Evolutionary conservation across 2,329 filamentous ascomycete species (phyloP).

Genomic region (Raffaelea arxii): DNA sequence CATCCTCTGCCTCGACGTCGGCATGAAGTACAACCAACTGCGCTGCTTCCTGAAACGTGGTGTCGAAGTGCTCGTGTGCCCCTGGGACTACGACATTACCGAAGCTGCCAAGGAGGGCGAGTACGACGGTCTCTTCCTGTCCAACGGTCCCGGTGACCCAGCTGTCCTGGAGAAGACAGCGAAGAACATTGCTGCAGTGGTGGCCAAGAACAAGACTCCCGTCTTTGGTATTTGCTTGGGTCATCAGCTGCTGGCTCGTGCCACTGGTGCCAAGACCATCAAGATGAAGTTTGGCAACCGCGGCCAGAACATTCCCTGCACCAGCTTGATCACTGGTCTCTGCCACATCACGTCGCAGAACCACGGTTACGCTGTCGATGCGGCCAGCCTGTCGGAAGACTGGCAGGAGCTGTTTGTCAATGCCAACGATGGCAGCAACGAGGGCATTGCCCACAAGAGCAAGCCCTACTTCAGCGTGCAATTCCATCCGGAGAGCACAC

Average conservation of each 20-base stretch:
- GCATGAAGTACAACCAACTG: constrained; percentile 97
- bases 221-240: constrained; percentile 96
- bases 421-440: constrained; percentile 95
- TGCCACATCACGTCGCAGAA: constrained; percentile 99
- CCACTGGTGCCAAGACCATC: constrained; percentile 71
- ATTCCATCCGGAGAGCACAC: constrained; percentile 96
- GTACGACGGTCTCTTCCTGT: constrained; percentile 95
- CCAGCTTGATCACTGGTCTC: constrained; percentile 86
- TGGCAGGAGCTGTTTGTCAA: constrained; percentile 98
- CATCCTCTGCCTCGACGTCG: constrained; percentile 89
- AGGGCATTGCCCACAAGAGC: constrained; percentile 81
- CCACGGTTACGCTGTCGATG: constrained; percentile 90
- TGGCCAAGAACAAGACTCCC: constrained; percentile 71
- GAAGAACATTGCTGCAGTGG: constrained; percentile 64
- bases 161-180: constrained; percentile 73
- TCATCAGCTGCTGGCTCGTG: constrained; percentile 84
- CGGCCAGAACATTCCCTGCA: constrained; percentile 97
- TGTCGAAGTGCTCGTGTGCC: constrained; percentile 87
- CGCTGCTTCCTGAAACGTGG: constrained; percentile 85
- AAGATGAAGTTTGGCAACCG: constrained; percentile 99
- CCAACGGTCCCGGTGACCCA: constrained; percentile 94
- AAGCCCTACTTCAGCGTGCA: constrained; percentile 98
- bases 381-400: constrained; percentile 59
- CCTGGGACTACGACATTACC: constrained; percentile 91
- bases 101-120: constrained; percentile 64